phyloP scores from a whole-genome alignment of 2,329 filamentous ascomycete genomes.

The Nemania sp. region DNA sequence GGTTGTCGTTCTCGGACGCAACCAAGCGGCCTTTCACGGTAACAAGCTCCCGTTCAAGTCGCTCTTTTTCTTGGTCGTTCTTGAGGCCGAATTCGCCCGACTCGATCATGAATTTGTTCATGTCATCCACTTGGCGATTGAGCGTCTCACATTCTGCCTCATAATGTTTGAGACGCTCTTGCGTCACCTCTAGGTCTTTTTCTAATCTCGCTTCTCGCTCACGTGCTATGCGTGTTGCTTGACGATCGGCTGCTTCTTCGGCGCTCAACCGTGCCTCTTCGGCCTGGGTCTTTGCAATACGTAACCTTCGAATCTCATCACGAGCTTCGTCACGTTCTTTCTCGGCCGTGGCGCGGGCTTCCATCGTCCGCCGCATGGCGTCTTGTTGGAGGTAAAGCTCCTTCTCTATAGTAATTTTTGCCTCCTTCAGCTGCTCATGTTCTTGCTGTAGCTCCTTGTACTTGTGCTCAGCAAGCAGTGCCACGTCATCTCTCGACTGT shows the following conservation, averaged over 20 bases:
- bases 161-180: conserved; percentile 75
- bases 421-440: conserved; percentile 83
- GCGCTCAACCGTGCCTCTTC: conserved; percentile 86
- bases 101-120: conserved; percentile 85
- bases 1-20: conserved; percentile 95
- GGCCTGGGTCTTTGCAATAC: conserved; percentile 80
- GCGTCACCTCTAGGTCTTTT: conserved; percentile 79
- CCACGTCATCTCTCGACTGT: conserved; percentile 92
- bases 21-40: conserved; percentile 87
- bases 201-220: conserved; percentile 79
- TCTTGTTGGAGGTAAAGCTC: conserved; percentile 97
- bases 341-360: conserved; percentile 79
- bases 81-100: conserved; percentile 88
- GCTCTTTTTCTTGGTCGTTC: conserved; percentile 92
- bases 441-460: conserved; percentile 81
- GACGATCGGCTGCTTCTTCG: conserved; percentile 79
- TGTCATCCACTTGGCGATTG: conserved; percentile 77
- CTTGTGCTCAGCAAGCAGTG: conserved; percentile 88
- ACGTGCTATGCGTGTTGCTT: conserved; percentile 74
- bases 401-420: conserved; percentile 97
- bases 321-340: conserved; percentile 89
- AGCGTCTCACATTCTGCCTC: conserved; percentile 79
- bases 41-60: conserved; percentile 85
- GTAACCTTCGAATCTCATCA: conserved; percentile 78
- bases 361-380: conserved; percentile 80